Base-by-base conservation (phyloP, 2,329 filamentous ascomycete genomes). In the Fusarium sp. region DNA sequence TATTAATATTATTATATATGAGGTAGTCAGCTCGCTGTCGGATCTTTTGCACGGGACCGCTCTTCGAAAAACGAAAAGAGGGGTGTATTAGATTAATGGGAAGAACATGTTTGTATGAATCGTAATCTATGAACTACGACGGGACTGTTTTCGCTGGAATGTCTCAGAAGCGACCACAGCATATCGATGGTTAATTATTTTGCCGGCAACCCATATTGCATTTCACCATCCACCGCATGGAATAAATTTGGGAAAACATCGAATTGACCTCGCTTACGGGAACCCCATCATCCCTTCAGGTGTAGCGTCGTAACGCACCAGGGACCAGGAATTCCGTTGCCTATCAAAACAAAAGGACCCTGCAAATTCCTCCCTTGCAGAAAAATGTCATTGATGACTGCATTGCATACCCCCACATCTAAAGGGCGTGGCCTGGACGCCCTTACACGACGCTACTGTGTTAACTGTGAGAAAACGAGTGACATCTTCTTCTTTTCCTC, bases 371-470 rank as follows among this genome's bases (percentile, higher is more conserved):
- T 38, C 39, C 55, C 56, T 54, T 60, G 44, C 28, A 58, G 48
- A 46, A 28, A 46, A 28, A 11, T 30, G 15, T 9, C 15, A n/a
- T n/a, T 10, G 5, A 10, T 10, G 5, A 10, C 32, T 4, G 24
- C 24, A 8, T 4, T 28, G 10, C 46, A 40, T 20, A 7, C 56
- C 56, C 12, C 57, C 57, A 61, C 57, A 32, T 12, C 8, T 2
- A 28, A 60, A 61, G 57, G 57, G 57, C 57, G 57, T 23, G 10
- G 10, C 9, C 7, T 47, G 6, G 39, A 39, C 39, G 32, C 24
- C 50, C 55, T 32, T 26, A 7, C 7, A 7, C 9, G 17, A 10
- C n/a, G 17, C 34, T 36, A n/a, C 34, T 28, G 26, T 10, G 1
- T 5, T 28, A 9, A 28, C 26, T 11, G 26, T 28, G 26, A 28